Base-by-base conservation (phyloP, 2,329 filamentous ascomycete species). In the Madurella fahalii region DNA sequence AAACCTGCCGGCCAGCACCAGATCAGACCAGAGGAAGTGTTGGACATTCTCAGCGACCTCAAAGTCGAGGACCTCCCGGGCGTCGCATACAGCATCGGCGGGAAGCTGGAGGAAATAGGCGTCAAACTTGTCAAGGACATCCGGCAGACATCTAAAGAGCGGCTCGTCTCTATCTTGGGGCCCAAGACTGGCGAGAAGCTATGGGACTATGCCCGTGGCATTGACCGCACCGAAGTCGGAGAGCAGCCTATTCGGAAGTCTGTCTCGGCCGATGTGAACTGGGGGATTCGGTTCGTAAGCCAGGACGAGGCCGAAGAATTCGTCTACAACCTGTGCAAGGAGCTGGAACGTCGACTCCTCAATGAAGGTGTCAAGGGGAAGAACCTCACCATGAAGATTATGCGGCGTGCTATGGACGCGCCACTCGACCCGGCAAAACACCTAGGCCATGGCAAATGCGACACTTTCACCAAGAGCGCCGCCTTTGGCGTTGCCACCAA, bases 241-340 rank as follows among this genome's bases (percentile, higher is more conserved):
- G 88, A 93, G 54, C 88, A 95, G 65, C 83, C 87, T 0, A 77
- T 90, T 15, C 85, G 94, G 51, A 99, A 97, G 67, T 97, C 93
- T 0, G 90, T 99, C 0, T 97, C 94, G 2, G 93, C 93, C 1
- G 94, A 99, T 68, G 90, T 99, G 58, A 99, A 94, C 64, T 99
- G 94, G 94, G 94, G 95, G 2, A 95, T 99, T 53, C 85, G 94
- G 5, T 99, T 99, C 67, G 84, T 94, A 62, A 95, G 81, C 57
- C 90, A 96, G 65, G 80, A 83, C n/a, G 93, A 99, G 70, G 92
- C 91, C 0, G 93, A 97, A 56, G 90, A 95, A 60, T 99, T 99
- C 68, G 80, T 97, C 31, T 76, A 83, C 58, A 94, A 89, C 61
- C 75, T 99, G 0, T 94, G 89, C 66, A 86, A 86, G 53, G 94